phyloP scores from a whole-genome alignment of 192 early-diverging fungal species.

The Linnemannia hyalina region DNA sequence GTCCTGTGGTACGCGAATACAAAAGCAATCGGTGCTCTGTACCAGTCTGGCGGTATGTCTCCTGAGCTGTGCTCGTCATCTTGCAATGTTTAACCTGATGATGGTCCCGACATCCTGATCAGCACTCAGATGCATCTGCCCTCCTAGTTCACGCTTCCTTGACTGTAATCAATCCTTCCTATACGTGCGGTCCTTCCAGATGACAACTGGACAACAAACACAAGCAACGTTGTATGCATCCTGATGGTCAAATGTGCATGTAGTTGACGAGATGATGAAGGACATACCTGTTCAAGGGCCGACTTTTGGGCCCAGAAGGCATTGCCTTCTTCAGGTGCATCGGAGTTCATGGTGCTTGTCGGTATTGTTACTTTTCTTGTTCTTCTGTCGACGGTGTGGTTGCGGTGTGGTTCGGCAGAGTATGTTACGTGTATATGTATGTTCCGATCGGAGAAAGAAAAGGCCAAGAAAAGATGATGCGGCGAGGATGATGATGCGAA shows the following conservation, averaged over 20 bases:
- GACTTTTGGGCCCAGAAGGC: conserved; percentile 55
- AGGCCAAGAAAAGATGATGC: conserved; percentile 4
- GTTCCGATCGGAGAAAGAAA: background rate
- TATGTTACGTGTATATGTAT: background rate
- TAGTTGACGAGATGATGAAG: background rate
- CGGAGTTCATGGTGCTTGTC: conserved; percentile 31
- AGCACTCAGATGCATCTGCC: background rate
- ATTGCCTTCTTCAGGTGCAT: conserved; percentile 49
- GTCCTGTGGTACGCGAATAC: background rate
- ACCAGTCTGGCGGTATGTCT: background rate
- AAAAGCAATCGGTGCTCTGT: background rate
- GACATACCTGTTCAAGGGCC: conserved; percentile 40
- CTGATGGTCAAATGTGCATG: background rate
- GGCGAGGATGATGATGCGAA: conserved; percentile 4
- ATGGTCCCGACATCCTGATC: conserved; percentile 3
- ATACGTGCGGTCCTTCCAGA: background rate
- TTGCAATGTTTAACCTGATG: background rate
- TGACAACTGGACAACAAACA: background rate
- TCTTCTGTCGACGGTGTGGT: background rate
- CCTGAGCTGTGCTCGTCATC: background rate
- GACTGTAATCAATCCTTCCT: background rate
- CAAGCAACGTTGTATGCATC: background rate
- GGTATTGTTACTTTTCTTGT: background rate
- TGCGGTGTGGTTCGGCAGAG: background rate
- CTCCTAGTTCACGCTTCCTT: background rate